Base-by-base conservation (phyloP, 2,329 filamentous ascomycete species). In the Fusarium piperis region DNA sequence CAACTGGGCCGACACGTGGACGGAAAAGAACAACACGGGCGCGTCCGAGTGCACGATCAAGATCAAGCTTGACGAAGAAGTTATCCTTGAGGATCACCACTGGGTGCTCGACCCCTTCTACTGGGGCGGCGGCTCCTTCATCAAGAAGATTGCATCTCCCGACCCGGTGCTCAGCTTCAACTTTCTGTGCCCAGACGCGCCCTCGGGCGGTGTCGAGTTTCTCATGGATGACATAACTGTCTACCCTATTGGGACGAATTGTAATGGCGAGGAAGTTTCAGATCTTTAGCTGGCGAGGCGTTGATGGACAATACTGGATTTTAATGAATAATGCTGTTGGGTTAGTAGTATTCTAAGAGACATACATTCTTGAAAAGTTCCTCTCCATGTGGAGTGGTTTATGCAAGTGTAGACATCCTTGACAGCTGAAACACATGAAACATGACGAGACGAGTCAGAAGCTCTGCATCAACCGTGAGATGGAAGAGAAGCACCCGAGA, bases 101-200 rank as follows among this genome's bases (percentile, higher is more conserved):
- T 56, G 33, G 32, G 52, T 56, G 30, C 52, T 56, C 15, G 52
- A 56, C 33, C 52, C 52, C 33, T 56, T 56, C 52, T 56, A 56
- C 33, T 56, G 33, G 32, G 33, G 32, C 11, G 52, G 52, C 6
- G 52, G 52, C 5, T 26, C 33, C 4, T 56, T 36, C 52, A 35
- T 26, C 16, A 36, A 36, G 32, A 56, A 56, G 52, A 36, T 56
- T 35, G 32, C 52, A 9, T 23, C 33, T n/a, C 30, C 30, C 2
- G 32, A 53, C 20, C 52, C 52, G 0, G 52, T 56, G 15, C 32
- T 56, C 52, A 56, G 52, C 20, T 36, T 56, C 20, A 36, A 56
- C 52, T 56, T 56, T 56, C 20, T 26, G 3, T 56, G 52, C 52
- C 52, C 52, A 23, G 52, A 56, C 16, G 52, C 52, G 16, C 52